These are phyloP conservation scores for Coniochaeta sp. DNA, from an alignment of 2,329 filamentous ascomycete species.

Conservation along the genomic window DNA sequence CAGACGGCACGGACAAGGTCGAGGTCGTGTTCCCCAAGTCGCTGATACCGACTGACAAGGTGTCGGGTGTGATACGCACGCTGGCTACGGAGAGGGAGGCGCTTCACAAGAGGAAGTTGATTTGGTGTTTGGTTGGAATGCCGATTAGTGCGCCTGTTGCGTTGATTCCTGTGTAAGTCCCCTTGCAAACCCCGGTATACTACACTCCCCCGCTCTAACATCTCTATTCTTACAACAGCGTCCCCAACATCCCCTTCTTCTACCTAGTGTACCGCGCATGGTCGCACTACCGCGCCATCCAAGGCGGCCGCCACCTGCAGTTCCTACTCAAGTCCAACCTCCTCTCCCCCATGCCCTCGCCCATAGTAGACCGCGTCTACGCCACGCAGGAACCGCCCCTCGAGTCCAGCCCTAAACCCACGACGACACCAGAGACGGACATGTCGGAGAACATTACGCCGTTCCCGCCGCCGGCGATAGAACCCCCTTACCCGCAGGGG, in stretches of 20 bases:
- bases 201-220: slow-evolving; percentile 7
- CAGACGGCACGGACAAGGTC: slow-evolving; percentile 56
- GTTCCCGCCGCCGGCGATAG: slow-evolving; percentile 10
- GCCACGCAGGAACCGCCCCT: slow-evolving; percentile 18
- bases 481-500: slow-evolving; percentile 18
- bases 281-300: slow-evolving; percentile 83
- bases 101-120: slow-evolving; percentile 68
- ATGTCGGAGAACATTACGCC: slow-evolving; percentile 14
- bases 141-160: slow-evolving; percentile 79
- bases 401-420: slow-evolving; percentile 18
- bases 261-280: slow-evolving; percentile 87
- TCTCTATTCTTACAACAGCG: slow-evolving; percentile 38
- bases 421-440: slow-evolving; percentile 12
- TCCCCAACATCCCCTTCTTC: slow-evolving; percentile 95
- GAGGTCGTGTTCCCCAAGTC: slow-evolving; percentile 71
- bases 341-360: slow-evolving; percentile 57
- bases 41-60: slow-evolving; percentile 57
- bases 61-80: slow-evolving; percentile 57
- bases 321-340: slow-evolving; percentile 72
- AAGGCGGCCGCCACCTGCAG: slow-evolving; percentile 77
- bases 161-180: slow-evolving; percentile 73
- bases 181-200: background rate
- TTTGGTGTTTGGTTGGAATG: slow-evolving; percentile 76
- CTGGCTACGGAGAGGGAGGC: slow-evolving; percentile 75
- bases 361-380: slow-evolving; percentile 70